phyloP scores from a whole-genome alignment of 2,329 filamentous ascomycete species.

The Epichloe gansuensis region DNA sequence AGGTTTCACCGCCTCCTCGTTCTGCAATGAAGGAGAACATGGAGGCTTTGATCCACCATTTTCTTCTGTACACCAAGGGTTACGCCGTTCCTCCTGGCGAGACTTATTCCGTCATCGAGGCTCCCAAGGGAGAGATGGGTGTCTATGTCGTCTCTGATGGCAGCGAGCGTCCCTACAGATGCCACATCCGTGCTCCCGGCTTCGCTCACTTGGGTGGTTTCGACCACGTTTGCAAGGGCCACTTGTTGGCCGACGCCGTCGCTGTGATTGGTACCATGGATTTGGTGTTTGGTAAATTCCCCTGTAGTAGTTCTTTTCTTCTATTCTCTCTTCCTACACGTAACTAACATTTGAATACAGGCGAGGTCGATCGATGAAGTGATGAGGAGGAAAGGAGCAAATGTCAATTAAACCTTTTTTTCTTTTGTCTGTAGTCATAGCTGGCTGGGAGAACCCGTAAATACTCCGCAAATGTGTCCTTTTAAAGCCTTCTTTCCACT shows the following conservation, averaged over 20 bases:
- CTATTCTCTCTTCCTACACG: not conserved
- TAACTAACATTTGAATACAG: slow-evolving; percentile 19
- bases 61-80: slow-evolving; percentile 96
- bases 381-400: slow-evolving; percentile 12
- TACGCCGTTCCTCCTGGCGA: slow-evolving; percentile 95
- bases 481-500: not conserved
- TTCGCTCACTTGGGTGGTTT: slow-evolving; percentile 93
- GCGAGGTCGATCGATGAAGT: slow-evolving; percentile 48
- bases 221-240: slow-evolving; percentile 84
- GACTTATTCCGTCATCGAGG: slow-evolving; percentile 96
- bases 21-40: slow-evolving; percentile 99
- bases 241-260: slow-evolving; percentile 90
- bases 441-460: slow-evolving; percentile 24
- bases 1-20: slow-evolving; percentile 90
- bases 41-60: slow-evolving; percentile 99
- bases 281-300: slow-evolving; percentile 66
- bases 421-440: slow-evolving; percentile 27
- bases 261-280: slow-evolving; percentile 90
- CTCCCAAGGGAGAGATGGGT: slow-evolving; percentile 99
- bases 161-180: slow-evolving; percentile 90
- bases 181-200: slow-evolving; percentile 92
- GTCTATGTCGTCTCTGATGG: slow-evolving; percentile 95
- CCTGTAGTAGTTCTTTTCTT: not conserved
- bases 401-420: slow-evolving; percentile 20
- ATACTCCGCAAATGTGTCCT: slow-evolving; percentile 21